A percentile compares a stretch with the other conserved stretches of the same genome.
phyloP scores from a whole-genome alignment of 306 rosid genomes.

The Mucuna pruriens region DNA sequence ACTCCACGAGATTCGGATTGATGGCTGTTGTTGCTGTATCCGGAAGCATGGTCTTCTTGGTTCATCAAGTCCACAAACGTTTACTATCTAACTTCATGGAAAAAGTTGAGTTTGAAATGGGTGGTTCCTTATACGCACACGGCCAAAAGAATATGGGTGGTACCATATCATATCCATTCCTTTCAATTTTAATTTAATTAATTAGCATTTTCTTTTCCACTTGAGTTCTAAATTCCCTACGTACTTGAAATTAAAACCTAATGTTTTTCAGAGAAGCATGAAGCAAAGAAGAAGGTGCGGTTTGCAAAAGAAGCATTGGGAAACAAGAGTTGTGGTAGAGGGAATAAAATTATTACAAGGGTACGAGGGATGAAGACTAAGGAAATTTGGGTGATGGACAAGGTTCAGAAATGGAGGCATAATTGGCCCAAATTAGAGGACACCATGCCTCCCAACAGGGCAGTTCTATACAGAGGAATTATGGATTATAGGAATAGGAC shows the following conservation, averaged over 20 bases:
- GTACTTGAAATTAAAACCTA: not conserved
- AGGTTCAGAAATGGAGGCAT: not conserved
- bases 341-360: not conserved
- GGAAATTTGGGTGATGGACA: conserved; percentile 6
- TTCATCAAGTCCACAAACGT: conserved; percentile 76
- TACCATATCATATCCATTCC: not conserved
- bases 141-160: not conserved
- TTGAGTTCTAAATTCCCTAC: not conserved
- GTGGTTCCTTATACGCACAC: conserved; percentile 27
- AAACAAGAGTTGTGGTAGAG: conserved; percentile 43
- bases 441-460: conserved; percentile 65
- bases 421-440: conserved; percentile 46
- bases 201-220: not conserved
- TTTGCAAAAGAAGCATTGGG: conserved; percentile 62
- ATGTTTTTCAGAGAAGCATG: conserved; percentile 29
- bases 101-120: conserved; percentile 60
- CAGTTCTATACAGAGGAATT: conserved; percentile 56
- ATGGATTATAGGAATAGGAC: conserved; percentile 41
- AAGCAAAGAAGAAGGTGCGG: conserved; percentile 68
- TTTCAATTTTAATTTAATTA: not conserved
- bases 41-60: conserved; percentile 70
- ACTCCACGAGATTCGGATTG: conserved; percentile 61
- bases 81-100: conserved; percentile 76
- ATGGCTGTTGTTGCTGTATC: conserved; percentile 86
- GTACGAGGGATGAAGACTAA: conserved; percentile 18